phyloP scores from a whole-genome alignment of 257 asterid genomes.

The Nicotiana benthamiana region DNA sequence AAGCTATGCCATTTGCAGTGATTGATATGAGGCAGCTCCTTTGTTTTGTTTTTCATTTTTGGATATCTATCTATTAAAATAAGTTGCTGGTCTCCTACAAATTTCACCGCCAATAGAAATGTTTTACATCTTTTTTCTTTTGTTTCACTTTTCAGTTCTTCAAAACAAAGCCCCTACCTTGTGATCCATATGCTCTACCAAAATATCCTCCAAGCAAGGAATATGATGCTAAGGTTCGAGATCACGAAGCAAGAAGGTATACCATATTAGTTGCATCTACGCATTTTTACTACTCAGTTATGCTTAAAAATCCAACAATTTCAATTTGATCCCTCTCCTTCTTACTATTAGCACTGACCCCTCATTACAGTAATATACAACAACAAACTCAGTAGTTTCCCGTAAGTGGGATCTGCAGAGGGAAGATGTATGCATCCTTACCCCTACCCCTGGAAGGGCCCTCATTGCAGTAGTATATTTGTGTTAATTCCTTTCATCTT shows the following conservation, averaged over 20 bases:
- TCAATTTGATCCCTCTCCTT: neutral
- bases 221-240: conserved; percentile 35
- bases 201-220: conserved; percentile 51
- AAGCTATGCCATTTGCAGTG: neutral
- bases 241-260: conserved; percentile 44
- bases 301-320: neutral
- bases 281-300: neutral
- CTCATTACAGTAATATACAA: neutral
- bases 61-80: neutral
- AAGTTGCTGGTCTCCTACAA: neutral
- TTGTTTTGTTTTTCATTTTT: neutral
- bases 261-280: neutral
- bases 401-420: too few relatives aligned
- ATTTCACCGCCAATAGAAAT: neutral
- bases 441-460: too few relatives aligned
- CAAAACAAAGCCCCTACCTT: conserved; percentile 37
- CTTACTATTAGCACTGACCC: neutral
- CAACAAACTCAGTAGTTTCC: too few relatives aligned
- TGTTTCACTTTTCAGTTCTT: conserved; percentile 34
- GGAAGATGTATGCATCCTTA: too few relatives aligned
- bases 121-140: neutral
- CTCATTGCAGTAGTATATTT: neutral
- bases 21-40: neutral
- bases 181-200: conserved; percentile 44
- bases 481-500: neutral